Conservation (phyloP, 2,329 filamentous ascomycete genomes). For the Alternaria hordeiaustralica region DNA sequence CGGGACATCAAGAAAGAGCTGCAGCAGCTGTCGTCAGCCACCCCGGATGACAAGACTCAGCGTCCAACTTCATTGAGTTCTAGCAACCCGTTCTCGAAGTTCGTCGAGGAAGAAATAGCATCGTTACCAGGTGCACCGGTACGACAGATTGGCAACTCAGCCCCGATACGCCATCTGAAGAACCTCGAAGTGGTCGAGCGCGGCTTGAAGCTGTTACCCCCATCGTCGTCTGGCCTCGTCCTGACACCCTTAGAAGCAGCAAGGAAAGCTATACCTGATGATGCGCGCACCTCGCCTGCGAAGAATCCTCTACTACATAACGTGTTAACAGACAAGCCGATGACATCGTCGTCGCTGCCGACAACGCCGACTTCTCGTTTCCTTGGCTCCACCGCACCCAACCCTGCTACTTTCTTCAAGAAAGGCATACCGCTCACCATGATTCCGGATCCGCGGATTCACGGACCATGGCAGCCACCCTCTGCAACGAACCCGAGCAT, state of each 20-base stretch:
- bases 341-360: slow-evolving; percentile 89
- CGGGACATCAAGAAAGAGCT: slow-evolving; percentile 70
- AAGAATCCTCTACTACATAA: slow-evolving; percentile 94
- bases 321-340: slow-evolving; percentile 90
- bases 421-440: slow-evolving; percentile 88
- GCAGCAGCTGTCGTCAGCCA: slow-evolving; percentile 25
- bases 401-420: slow-evolving; percentile 82
- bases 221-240: slow-evolving; percentile 85
- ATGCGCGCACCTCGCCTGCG: slow-evolving; percentile 64
- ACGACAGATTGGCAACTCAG: slow-evolving; percentile 21
- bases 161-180: slow-evolving; percentile 59
- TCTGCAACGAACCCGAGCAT: slow-evolving; percentile 65
- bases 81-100: slow-evolving; percentile 56
- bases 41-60: slow-evolving; percentile 14
- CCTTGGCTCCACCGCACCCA: slow-evolving; percentile 44
- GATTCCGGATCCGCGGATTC: slow-evolving; percentile 71
- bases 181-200: slow-evolving; percentile 77
- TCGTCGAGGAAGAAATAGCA: slow-evolving; percentile 42
- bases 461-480: slow-evolving; percentile 71
- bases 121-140: slow-evolving; percentile 20
- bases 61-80: slow-evolving; percentile 25
- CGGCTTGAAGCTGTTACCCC: slow-evolving; percentile 76
- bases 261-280: slow-evolving; percentile 50
- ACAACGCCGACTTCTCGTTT: slow-evolving; percentile 47
- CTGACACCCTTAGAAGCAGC: slow-evolving; percentile 87